Conservation (phyloP, 177 flowering plant genomes). For the Telopea speciosissima region DNA sequence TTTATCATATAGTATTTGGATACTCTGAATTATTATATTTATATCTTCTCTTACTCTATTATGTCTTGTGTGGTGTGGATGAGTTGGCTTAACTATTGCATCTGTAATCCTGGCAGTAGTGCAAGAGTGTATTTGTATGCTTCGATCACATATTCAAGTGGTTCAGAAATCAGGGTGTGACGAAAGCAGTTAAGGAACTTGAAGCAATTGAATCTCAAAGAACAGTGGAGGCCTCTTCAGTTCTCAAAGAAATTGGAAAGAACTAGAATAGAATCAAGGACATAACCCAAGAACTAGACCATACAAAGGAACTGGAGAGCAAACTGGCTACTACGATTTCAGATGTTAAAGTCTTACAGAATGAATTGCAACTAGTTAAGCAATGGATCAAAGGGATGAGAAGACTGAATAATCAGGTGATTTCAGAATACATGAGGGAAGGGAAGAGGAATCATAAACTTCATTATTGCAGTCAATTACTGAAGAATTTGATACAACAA, state of each 20-base stretch:
- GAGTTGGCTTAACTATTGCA: too few species aligned
- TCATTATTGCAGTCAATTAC: constrained; percentile 24
- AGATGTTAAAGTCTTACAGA: constrained; percentile 52
- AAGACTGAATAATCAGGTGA: constrained; percentile 15
- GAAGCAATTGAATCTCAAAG: constrained; percentile 51
- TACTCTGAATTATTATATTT: too few species aligned
- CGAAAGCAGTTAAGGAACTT: constrained; percentile 63
- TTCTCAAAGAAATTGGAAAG: constrained; percentile 36
- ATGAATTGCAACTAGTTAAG: constrained; percentile 45
- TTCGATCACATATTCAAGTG: too few species aligned
- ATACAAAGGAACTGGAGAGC: constrained; percentile 39
- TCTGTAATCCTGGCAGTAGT: too few species aligned
- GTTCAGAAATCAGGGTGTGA: too few species aligned
- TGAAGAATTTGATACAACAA: constrained; percentile 52
- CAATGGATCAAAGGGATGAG: constrained; percentile 30
- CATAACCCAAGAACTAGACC: constrained; percentile 35
- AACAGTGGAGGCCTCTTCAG: constrained; percentile 33
- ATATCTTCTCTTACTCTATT: too few species aligned
- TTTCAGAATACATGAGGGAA: background rate
- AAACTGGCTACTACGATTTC: constrained; percentile 35
- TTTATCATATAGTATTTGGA: too few species aligned
- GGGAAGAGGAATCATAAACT: constrained; percentile 19
- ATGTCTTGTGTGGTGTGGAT: too few species aligned
- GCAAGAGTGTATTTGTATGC: too few species aligned
- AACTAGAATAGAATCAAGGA: constrained; percentile 33